phyloP scores from a whole-genome alignment of 2,329 filamentous ascomycete genomes.

The Sporothrix globosa region DNA sequence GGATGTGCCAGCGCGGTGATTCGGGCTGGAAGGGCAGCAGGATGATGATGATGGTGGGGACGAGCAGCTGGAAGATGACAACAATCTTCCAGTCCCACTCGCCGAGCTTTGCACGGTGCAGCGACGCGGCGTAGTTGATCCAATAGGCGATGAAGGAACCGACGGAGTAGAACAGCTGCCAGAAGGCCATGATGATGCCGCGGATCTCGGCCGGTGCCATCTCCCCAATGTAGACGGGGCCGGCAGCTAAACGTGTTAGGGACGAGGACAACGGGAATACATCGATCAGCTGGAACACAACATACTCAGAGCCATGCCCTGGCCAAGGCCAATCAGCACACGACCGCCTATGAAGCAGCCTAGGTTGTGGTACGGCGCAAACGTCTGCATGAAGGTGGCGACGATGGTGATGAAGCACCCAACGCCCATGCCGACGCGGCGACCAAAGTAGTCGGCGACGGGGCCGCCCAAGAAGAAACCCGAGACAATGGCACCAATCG shows the following conservation, averaged over 20 bases:
- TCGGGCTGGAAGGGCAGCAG: conserved; percentile 69
- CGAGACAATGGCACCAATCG: conserved; percentile 69
- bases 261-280: not conserved
- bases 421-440: conserved; percentile 65
- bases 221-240: conserved; percentile 72
- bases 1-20: conserved; percentile 69
- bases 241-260: conserved; percentile 53
- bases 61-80: conserved; percentile 72
- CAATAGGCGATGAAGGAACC: conserved; percentile 67
- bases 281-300: not conserved
- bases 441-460: conserved; percentile 62
- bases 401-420: conserved; percentile 68
- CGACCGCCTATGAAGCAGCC: conserved; percentile 70
- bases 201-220: conserved; percentile 66
- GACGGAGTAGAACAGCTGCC: conserved; percentile 69
- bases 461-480: conserved; percentile 72
- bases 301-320: conserved; percentile 60
- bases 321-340: conserved; percentile 69
- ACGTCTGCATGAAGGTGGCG: conserved; percentile 70
- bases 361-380: conserved; percentile 62
- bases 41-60: conserved; percentile 63
- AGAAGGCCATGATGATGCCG: conserved; percentile 69
- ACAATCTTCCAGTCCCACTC: conserved; percentile 76
- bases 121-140: conserved; percentile 66
- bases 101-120: conserved; percentile 59